Evolutionary conservation across 2,329 filamentous ascomycete genomes (phyloP), one percentile per base, ranked within the genome.

Genomic region (Ascochyta fabae): DNA sequence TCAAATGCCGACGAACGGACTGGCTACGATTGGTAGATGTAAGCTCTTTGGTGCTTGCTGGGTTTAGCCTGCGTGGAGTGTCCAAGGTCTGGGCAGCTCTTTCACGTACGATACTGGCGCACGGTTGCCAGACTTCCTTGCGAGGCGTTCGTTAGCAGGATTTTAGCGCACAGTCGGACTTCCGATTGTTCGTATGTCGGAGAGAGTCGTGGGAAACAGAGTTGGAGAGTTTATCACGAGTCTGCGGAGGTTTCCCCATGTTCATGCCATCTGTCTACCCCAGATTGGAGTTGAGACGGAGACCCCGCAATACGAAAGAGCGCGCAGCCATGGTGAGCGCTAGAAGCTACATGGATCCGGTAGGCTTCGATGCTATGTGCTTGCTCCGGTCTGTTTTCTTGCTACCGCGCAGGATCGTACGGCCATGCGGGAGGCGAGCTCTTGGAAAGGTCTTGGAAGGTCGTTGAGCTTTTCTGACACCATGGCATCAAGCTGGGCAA

Each of bases 341-440:
- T 51, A 47, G 43, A 48, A 51, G 19, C 24, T 51, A 33, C 26
- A n/a, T 36, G 47, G n/a, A 22, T 47, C 13, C 33, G 33, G 43
- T 36, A 29, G 34, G 34, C 31, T 31, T 43, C 36, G 29, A 41
- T 41, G 19, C 35, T 29, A 41, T 31, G n/a, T 42, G 10, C 27
- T n/a, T 29, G 26, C 47, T 44, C 48, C 53, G 47, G 43, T 38
- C 22, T 31, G 15, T 51, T 47, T 16, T 51, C 53, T 56, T 48
- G 36, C 33, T 8, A 34, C 8, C 26, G 41, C 31, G 43, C 47
- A 43, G 38, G 31, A 48, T 27, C 38, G 23, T 23, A 10, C 26
- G 22, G 53, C 53, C 42, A 51, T 47, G 53, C 24, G 13, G 8
- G 10, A 38, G 24, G 29, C 19, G 26, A 47, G 15, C 15, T 43